Percentiles rank a stretch among this genome's conserved stretches.
phyloP scores from a whole-genome alignment of 768 basidiomycete species.

The Leccinum sublutescens region DNA sequence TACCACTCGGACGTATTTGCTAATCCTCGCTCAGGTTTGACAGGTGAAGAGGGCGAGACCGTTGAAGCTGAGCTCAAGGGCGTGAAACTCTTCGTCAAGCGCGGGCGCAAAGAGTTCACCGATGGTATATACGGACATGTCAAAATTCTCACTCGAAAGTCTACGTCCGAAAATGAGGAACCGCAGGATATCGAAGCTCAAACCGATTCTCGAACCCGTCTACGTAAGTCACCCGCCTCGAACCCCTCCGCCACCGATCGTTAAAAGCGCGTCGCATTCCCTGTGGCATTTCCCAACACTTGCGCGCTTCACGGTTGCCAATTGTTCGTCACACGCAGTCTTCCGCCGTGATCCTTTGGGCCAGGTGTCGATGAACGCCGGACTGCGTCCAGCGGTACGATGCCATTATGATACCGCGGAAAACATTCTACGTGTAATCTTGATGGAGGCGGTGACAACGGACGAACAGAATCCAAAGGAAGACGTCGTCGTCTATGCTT shows the following conservation, averaged over 20 bases:
- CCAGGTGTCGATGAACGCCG: slow-evolving; percentile 69
- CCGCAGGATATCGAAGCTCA: slow-evolving; percentile 7
- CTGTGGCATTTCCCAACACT: background rate
- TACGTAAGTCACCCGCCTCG: slow-evolving; percentile 31
- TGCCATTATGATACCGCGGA: slow-evolving; percentile 59
- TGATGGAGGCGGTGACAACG: slow-evolving; percentile 45
- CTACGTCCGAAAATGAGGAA: background rate
- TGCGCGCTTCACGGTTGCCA: background rate
- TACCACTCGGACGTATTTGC: background rate
- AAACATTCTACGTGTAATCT: slow-evolving; percentile 50
- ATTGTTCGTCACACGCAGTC: slow-evolving; percentile 36
- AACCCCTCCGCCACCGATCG: slow-evolving; percentile 19
- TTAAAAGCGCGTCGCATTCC: slow-evolving; percentile 13
- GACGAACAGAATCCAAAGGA: slow-evolving; percentile 25
- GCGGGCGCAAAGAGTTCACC: slow-evolving; percentile 47
- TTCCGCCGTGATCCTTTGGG: slow-evolving; percentile 70
- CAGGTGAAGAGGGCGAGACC: slow-evolving; percentile 67
- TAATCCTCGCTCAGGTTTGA: slow-evolving; percentile 32
- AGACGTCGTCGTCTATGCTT: slow-evolving; percentile 59
- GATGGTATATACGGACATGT: slow-evolving; percentile 60
- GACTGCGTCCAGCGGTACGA: slow-evolving; percentile 51
- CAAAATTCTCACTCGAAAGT: slow-evolving; percentile 50
- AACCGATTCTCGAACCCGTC: slow-evolving; percentile 24
- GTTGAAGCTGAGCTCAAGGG: slow-evolving; percentile 57
- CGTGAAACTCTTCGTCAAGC: slow-evolving; percentile 50